Evolutionary conservation across 495 filamentous ascomycete genomes (phyloP).

Genomic region (Penicillium coffeae): DNA sequence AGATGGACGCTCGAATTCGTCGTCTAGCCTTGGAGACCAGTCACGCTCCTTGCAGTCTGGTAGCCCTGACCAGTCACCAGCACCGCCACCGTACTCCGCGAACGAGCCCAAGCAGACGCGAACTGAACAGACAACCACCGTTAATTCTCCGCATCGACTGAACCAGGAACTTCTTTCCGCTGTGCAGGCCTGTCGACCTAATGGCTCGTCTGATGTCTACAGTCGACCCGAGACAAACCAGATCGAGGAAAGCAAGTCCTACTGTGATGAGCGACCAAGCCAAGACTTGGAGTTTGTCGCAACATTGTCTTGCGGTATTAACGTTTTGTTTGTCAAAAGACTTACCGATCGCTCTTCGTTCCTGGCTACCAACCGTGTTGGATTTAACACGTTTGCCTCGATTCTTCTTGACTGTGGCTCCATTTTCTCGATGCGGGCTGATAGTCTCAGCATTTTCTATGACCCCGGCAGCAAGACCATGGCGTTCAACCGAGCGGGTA

Average conservation of each 20-base stretch:
- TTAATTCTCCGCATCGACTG: constrained; percentile 48
- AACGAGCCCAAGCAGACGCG: constrained; percentile 36
- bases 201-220: constrained; percentile 68
- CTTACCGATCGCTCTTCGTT: constrained; percentile 53
- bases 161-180: constrained; percentile 68
- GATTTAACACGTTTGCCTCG: constrained; percentile 66
- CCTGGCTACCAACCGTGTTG: constrained; percentile 54
- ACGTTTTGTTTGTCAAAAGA: constrained; percentile 63
- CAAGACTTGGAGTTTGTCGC: constrained; percentile 75
- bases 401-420: constrained; percentile 65
- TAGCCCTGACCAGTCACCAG: constrained; percentile 32
- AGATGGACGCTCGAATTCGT: constrained; percentile 37
- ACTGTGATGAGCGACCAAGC: constrained; percentile 80
- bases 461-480: constrained; percentile 76
- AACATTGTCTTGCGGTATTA: constrained; percentile 64
- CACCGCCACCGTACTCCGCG: constrained; percentile 42
- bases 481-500: constrained; percentile 84
- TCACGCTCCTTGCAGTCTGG: constrained; percentile 22
- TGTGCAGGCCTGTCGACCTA: constrained; percentile 73
- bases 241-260: constrained; percentile 80
- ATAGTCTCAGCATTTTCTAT: constrained; percentile 78
- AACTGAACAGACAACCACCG: constrained; percentile 34
- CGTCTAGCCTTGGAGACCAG: constrained; percentile 21
- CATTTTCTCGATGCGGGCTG: constrained; percentile 61
- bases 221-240: constrained; percentile 64